Conservation (phyloP, 1,139 yeast species). For the Taiozyma onychis region DNA sequence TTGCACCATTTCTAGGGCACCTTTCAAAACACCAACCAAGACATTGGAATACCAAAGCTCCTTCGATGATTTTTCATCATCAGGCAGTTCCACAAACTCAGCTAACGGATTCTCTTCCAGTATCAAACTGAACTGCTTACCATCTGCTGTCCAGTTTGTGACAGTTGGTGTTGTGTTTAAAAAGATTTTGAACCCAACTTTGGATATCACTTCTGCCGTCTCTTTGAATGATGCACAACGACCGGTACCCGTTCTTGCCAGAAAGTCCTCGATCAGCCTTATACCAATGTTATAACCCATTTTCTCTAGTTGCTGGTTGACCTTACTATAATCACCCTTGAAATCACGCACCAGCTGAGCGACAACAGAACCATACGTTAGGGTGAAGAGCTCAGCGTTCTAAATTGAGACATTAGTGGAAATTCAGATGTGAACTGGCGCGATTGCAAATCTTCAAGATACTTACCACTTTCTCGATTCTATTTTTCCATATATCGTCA, state of each 20-base stretch:
- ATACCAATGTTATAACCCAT: constrained; percentile 97
- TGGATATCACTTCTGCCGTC: constrained; percentile 81
- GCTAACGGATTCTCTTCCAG: constrained; percentile 86
- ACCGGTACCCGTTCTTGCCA: constrained; percentile 80
- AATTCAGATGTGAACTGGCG: neutral
- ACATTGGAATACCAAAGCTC: constrained; percentile 92
- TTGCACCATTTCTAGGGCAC: constrained; percentile 95
- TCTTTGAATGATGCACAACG: constrained; percentile 78
- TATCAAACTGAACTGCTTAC: constrained; percentile 66
- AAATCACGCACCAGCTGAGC: constrained; percentile 88
- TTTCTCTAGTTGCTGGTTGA: constrained; percentile 75
- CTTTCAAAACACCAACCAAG: constrained; percentile 83
- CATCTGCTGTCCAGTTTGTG: constrained; percentile 73
- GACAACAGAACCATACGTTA: constrained; percentile 92
- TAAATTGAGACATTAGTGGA: constrained; percentile 17
- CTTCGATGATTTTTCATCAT: constrained; percentile 60
- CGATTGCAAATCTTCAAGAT: neutral
- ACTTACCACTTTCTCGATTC: constrained; percentile 78
- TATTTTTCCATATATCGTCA: constrained; percentile 91
- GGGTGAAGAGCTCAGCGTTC: constrained; percentile 88
- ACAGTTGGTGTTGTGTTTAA: constrained; percentile 75
- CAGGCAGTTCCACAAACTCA: constrained; percentile 91
- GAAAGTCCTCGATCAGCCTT: constrained; percentile 85
- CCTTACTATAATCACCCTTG: constrained; percentile 67
- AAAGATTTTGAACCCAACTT: constrained; percentile 87